Evolutionary conservation across 164 flowering plant genomes (phyloP).

Genomic region (Santalum album): DNA sequence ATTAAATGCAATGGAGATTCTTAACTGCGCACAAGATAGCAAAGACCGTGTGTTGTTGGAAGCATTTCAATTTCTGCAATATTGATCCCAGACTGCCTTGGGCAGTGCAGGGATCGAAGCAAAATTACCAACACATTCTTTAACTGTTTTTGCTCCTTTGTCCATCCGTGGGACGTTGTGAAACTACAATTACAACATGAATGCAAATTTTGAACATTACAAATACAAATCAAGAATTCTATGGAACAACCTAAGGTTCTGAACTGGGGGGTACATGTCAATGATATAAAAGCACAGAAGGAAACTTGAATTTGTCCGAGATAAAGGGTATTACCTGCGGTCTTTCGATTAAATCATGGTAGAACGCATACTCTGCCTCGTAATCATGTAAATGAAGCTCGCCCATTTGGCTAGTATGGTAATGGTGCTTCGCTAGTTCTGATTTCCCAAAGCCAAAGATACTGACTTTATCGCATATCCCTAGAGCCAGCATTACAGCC

Average conservation of each 20-base stretch:
- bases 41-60: too few species aligned
- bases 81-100: constrained; percentile 7
- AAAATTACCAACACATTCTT: background rate
- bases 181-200: constrained; percentile 5
- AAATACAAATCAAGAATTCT: too few species aligned
- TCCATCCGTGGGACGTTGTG: constrained; percentile 1
- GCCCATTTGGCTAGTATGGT: constrained; percentile 82
- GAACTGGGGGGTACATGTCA: constrained; percentile 13
- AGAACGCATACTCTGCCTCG: constrained; percentile 77
- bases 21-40: too few species aligned
- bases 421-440: constrained; percentile 66
- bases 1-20: too few species aligned
- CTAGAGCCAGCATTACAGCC: constrained; percentile 88
- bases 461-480: constrained; percentile 79
- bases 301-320: constrained; percentile 55
- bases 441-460: constrained; percentile 92
- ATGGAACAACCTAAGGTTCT: background rate
- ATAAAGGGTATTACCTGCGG: constrained; percentile 70
- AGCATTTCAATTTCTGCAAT: too few species aligned
- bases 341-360: constrained; percentile 45
- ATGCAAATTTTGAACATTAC: background rate
- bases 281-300: constrained; percentile 58
- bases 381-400: constrained; percentile 89
- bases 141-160: too few species aligned
- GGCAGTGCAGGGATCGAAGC: constrained; percentile 5